These are phyloP conservation scores for Bondarzewia mesenterica DNA, from an alignment of 1,284 basidiomycete species.

Conservation along the genomic window DNA sequence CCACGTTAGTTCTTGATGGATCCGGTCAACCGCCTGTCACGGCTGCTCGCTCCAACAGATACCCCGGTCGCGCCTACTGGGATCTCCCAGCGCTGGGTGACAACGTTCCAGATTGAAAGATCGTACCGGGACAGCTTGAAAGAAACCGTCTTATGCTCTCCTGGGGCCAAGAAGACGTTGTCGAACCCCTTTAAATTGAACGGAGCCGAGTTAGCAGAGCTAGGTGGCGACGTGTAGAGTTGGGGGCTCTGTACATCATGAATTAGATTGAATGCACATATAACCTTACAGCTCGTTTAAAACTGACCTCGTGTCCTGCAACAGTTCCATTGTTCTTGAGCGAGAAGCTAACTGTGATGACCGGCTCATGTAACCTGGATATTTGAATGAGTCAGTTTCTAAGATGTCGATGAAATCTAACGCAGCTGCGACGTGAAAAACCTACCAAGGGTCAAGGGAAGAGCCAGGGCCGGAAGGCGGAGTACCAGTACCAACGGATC, in stretches of 20 bases:
- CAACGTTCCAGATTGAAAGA: slow-evolving; percentile 36
- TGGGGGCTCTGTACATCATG: slow-evolving; percentile 33
- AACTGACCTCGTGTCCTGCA: slow-evolving; percentile 37
- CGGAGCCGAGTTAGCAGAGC: slow-evolving; percentile 35
- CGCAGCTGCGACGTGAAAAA: slow-evolving; percentile 20
- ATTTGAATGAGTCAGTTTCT: slow-evolving; percentile 22
- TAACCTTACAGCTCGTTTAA: background rate
- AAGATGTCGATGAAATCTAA: slow-evolving; percentile 45
- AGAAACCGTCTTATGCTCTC: slow-evolving; percentile 31
- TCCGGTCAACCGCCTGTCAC: slow-evolving; percentile 36
- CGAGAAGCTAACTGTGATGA: slow-evolving; percentile 36
- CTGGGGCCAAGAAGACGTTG: slow-evolving; percentile 32
- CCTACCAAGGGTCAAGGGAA: slow-evolving; percentile 38
- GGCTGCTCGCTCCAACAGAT: slow-evolving; percentile 45
- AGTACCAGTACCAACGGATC: slow-evolving; percentile 28
- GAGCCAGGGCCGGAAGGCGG: slow-evolving; percentile 37
- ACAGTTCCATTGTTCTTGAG: slow-evolving; percentile 35
- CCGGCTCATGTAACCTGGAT: slow-evolving; percentile 36
- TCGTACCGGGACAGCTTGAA: slow-evolving; percentile 34
- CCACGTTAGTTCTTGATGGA: background rate
- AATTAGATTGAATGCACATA: slow-evolving; percentile 5
- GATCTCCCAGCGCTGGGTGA: slow-evolving; percentile 35
- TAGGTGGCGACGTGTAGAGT: slow-evolving; percentile 40
- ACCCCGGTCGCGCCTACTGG: slow-evolving; percentile 35
- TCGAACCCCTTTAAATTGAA: slow-evolving; percentile 43